Evolutionary conservation across 352 stramenopile genomes (phyloP).

Genomic region (Phytophthora sp.): DNA sequence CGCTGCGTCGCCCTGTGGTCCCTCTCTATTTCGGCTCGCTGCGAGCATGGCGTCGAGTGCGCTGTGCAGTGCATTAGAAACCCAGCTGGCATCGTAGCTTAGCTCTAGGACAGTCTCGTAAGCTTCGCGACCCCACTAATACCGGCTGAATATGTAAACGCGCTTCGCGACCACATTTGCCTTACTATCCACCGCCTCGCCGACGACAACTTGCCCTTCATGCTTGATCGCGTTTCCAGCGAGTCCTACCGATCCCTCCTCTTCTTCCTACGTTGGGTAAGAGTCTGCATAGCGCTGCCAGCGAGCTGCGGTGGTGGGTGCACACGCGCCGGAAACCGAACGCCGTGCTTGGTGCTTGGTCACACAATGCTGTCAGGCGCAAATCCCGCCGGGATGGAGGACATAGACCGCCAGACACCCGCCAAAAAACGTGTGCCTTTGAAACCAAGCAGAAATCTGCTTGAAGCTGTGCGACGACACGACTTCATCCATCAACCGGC

Average conservation of each 20-base stretch:
- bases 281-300: background rate
- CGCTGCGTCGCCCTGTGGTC: slow-evolving; percentile 22
- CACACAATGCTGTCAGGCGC: background rate
- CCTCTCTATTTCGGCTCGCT: slow-evolving; percentile 25
- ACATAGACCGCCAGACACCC: background rate
- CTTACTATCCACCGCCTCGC: background rate
- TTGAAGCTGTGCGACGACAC: slow-evolving; percentile 1
- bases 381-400: background rate
- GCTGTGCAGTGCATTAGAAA: slow-evolving; percentile 26
- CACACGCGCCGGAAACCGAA: too few relatives aligned
- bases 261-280: slow-evolving; percentile 4
- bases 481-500: background rate
- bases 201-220: background rate
- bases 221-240: background rate
- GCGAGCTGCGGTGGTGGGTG: background rate
- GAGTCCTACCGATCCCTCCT: background rate
- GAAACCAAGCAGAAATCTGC: slow-evolving; percentile 17
- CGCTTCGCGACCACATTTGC: slow-evolving; percentile 24
- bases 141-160: slow-evolving; percentile 45
- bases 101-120: slow-evolving; percentile 33
- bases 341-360: background rate
- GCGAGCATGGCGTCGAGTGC: slow-evolving; percentile 23
- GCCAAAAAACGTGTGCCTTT: background rate
- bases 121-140: slow-evolving; percentile 26
- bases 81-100: slow-evolving; percentile 28